Base-by-base conservation (phyloP, 2,329 filamentous ascomycete species). In the Xylaria sp. region DNA sequence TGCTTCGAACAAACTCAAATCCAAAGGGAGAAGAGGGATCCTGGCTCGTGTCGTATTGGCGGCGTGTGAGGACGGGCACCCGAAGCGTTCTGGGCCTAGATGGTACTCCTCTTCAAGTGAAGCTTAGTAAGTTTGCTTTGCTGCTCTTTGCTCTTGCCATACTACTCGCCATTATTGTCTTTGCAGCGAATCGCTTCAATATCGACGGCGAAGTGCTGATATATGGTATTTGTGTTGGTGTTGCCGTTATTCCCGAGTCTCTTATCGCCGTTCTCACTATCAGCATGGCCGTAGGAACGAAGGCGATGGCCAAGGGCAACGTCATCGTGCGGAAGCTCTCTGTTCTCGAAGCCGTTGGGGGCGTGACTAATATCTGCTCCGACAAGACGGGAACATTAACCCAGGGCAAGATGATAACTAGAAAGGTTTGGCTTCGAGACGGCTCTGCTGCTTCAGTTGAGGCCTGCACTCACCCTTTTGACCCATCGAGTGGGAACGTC, bases 91-190 rank as follows among this genome's bases (percentile, higher is more conserved):
- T 92, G 52, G 91, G 89, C 65, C 80, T 91, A 2, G 86, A 92
- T 64, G 94, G 94, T 59, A 97, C 94, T 1, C 94, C 94, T 0
- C 84, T 97, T 55, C 93, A 97, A 82, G 90, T 91, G 73, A 95
- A 93, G 77, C 86, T 97, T 61, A 93, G 92, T 82, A 94, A 94
- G 80, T 91, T 97, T 76, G 94, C 94, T 34, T 89, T 96, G 52
- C 78, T 93, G 3, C 87, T 97, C 1, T 97, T 97, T 76, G 89
- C 86, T 56, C 87, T 94, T 60, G 94, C 89, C 52, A 82, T 90
- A 64, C 74, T 90, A 2, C 83, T 90, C 41, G 88, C 86, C 59
- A 77, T 90, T 68, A 86, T 90, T 61, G 89, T 91, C 74, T 91
- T 91, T 77, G 86, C 84, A 6, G 88, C 84, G 70, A 88, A 85